Percentiles rank a stretch among this genome's conserved stretches.
These are phyloP conservation scores for Plasmodium coatneyi DNA, from an alignment of 169 alveolate genomes.

Conservation along the genomic window DNA sequence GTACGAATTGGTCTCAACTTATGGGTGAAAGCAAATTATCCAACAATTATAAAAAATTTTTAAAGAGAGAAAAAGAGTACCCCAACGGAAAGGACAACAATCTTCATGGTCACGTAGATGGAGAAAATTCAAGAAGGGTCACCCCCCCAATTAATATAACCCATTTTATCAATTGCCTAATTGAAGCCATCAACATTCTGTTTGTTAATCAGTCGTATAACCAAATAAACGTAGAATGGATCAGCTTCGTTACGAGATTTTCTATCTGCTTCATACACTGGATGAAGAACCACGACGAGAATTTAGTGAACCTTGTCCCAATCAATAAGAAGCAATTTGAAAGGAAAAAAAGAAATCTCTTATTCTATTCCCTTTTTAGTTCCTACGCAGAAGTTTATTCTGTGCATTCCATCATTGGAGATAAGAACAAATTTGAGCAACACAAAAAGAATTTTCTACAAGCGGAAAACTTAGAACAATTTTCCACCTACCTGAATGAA, in stretches of 20 bases:
- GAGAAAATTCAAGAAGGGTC: conserved; percentile 5
- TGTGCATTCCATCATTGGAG: neutral
- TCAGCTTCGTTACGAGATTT: conserved; percentile 69
- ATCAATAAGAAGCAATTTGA: conserved; percentile 60
- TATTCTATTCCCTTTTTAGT: conserved; percentile 67
- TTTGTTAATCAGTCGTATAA: conserved; percentile 67
- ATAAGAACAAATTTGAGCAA: neutral
- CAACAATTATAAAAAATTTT: neutral
- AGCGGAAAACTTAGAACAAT: conserved; percentile 23
- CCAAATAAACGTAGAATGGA: conserved; percentile 72
- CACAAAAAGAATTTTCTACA: conserved; percentile 18
- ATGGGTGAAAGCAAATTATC: neutral
- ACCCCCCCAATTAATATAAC: conserved; percentile 1
- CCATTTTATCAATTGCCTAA: conserved; percentile 53
- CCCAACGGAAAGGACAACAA: neutral
- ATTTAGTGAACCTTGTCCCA: conserved; percentile 23
- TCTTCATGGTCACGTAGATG: neutral
- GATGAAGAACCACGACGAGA: conserved; percentile 72
- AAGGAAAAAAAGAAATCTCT: conserved; percentile 58
- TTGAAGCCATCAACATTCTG: conserved; percentile 60
- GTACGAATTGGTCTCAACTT: neutral
- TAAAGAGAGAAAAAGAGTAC: neutral
- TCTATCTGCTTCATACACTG: conserved; percentile 73
- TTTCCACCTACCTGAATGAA: conserved; percentile 1
- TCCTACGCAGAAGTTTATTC: conserved; percentile 59